Evolutionary conservation across 1,139 yeast genomes (phyloP).

Genomic region (Taphrina populina): DNA sequence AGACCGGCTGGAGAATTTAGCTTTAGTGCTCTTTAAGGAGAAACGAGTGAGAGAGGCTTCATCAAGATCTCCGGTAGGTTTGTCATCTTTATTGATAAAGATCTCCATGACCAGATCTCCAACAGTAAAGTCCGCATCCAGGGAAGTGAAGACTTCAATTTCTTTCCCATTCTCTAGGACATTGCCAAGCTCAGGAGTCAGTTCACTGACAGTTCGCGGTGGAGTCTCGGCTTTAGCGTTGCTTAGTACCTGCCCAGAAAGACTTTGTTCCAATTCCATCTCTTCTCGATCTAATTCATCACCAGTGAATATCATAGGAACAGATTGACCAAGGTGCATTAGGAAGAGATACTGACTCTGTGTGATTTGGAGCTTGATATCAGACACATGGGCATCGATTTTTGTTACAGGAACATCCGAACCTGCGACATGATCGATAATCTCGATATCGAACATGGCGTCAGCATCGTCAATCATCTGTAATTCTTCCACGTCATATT

Average conservation of each 20-base stretch:
- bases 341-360: slow-evolving; percentile 72
- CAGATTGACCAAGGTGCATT: slow-evolving; percentile 55
- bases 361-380: slow-evolving; percentile 65
- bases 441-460: slow-evolving; percentile 60
- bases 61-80: slow-evolving; percentile 44
- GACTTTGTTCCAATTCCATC: slow-evolving; percentile 21
- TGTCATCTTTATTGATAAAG: slow-evolving; percentile 57
- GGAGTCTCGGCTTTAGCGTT: neutral
- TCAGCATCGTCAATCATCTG: slow-evolving; percentile 72
- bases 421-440: slow-evolving; percentile 50
- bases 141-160: slow-evolving; percentile 42
- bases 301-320: slow-evolving; percentile 53
- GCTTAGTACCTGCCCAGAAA: neutral
- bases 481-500: slow-evolving; percentile 53
- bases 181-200: neutral
- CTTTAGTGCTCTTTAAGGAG: slow-evolving; percentile 59
- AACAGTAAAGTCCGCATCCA: slow-evolving; percentile 57
- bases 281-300: slow-evolving; percentile 56
- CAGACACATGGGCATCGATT: slow-evolving; percentile 63
- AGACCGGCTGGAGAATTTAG: slow-evolving; percentile 54
- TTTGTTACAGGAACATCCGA: slow-evolving; percentile 55
- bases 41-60: slow-evolving; percentile 59
- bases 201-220: neutral
- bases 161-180: slow-evolving; percentile 27
- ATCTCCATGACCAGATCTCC: slow-evolving; percentile 66